Percentiles rank a stretch among this genome's conserved stretches.
phyloP scores from a whole-genome alignment of 768 basidiomycete genomes.

The Agaricus bisporus region DNA sequence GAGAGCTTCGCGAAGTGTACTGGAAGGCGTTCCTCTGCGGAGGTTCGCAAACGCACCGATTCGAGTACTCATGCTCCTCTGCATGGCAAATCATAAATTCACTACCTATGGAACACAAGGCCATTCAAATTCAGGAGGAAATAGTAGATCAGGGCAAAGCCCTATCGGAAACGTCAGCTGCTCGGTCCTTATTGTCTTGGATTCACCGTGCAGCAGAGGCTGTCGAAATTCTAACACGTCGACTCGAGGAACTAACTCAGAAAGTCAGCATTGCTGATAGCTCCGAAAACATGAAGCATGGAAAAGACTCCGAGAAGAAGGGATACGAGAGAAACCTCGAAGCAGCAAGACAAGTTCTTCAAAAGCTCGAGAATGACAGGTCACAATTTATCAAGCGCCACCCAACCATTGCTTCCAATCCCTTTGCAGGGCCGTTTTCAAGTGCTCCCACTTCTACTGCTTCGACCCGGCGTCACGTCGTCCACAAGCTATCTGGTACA shows the following conservation, averaged over 20 bases:
- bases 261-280: background rate
- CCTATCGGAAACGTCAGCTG: slow-evolving; percentile 10
- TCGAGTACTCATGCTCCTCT: background rate
- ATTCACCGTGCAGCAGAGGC: background rate
- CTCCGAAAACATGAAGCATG: background rate
- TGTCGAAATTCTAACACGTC: background rate
- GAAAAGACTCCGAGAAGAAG: background rate
- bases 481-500: no score
- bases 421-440: background rate
- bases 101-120: background rate
- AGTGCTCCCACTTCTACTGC: background rate
- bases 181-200: slow-evolving; percentile 7
- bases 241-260: background rate
- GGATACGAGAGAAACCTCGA: background rate
- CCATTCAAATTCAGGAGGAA: slow-evolving; percentile 14
- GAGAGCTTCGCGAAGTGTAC: slow-evolving; percentile 6
- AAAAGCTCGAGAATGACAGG: background rate
- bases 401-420: background rate
- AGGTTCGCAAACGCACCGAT: slow-evolving; percentile 13
- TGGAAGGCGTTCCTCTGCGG: slow-evolving; percentile 7
- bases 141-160: slow-evolving; percentile 11
- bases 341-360: background rate
- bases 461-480: background rate
- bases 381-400: background rate
- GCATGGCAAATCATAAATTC: slow-evolving; percentile 13